Evolutionary conservation across 163 green algal genomes (phyloP), one percentile per base, ranked within the genome.

Genomic region (Volvox carteri): DNA sequence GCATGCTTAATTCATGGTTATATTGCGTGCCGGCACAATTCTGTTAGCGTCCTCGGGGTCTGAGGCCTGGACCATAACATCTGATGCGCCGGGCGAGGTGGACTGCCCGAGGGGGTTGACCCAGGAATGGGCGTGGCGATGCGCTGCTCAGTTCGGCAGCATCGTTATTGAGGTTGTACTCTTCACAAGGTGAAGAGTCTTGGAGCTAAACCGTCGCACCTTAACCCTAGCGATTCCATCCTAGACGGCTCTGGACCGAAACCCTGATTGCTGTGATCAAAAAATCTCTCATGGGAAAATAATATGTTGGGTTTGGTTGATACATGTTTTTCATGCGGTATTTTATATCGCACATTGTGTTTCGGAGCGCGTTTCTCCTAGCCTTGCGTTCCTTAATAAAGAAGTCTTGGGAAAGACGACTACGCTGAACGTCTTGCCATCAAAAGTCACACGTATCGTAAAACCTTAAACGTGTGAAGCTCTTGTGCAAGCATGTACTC

Each of bases 321-420:
- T 16, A 60, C 50, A 16, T 60, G 50, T 60, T 25, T 25, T 25
- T 16, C 50, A 12, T 23, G 28, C 28, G 54, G 5, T 65, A 23
- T 19, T 30, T 30, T 65, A 30, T 23, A 19, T 65, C 54, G 28
- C 28, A 65, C 54, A 23, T 2, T 65, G 54, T 72, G 41, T 37
- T 78, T 58, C 70, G 70, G 70, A 76, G 58, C 58, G 67, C 67
- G 30, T 48, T 76, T 50, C 33, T 41, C 28, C n/a, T 41, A 33
- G 62, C 28, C 12, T 2, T 28, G 37, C n/a, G 12, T 28, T 42
- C 62, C 21, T 74, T 8, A 19, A 7, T 74, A 8, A 41, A 28
- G 62, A 74, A 41, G 35, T 12, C 62, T 23, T 65, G 8, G 6
- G 7, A 19, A 65, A 65, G 54, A 65, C 6, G 5, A 65, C 28